These are phyloP conservation scores for Saxophila tyrrhenica DNA, from an alignment of 495 filamentous ascomycete genomes.

Conservation along the genomic window DNA sequence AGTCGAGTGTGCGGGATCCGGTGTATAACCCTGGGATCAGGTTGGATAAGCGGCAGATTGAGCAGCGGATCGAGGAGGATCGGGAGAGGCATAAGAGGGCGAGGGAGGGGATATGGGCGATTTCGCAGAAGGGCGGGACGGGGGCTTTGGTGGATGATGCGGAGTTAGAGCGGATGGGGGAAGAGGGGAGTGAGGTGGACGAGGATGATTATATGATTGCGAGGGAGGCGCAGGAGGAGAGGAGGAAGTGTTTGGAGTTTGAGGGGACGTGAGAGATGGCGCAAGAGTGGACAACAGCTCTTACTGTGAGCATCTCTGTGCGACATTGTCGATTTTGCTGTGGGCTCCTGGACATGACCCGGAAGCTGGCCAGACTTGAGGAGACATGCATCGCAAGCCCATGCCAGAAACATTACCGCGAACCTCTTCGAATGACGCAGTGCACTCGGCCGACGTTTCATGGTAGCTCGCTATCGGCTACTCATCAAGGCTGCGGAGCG, in stretches of 20 bases:
- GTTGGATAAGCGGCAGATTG: conserved; percentile 76
- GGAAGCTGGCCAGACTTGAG: too few species aligned
- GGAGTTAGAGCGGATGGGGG: conserved; percentile 62
- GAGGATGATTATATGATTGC: conserved; percentile 70
- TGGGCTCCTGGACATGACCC: too few species aligned
- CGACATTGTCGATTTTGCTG: too few species aligned
- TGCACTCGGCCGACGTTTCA: too few species aligned
- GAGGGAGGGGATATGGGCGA: conserved; percentile 82
- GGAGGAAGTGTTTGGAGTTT: conserved; percentile 26
- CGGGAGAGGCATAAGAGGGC: conserved; percentile 85
- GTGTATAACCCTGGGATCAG: conserved; percentile 30
- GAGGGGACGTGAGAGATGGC: conserved; percentile 11
- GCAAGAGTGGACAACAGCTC: too few species aligned
- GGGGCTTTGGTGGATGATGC: conserved; percentile 45
- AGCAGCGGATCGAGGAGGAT: conserved; percentile 95
- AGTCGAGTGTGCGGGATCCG: conserved; percentile 9
- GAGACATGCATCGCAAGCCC: too few species aligned
- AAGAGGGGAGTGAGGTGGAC: conserved; percentile 67
- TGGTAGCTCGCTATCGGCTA: too few species aligned
- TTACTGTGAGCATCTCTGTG: too few species aligned
- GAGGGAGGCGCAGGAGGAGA: conserved; percentile 61
- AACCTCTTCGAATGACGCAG: too few species aligned
- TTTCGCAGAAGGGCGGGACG: conserved; percentile 41
- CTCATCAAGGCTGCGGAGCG: too few species aligned
- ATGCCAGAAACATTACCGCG: too few species aligned